Evolutionary conservation across 768 basidiomycete genomes (phyloP), one percentile per base, ranked within the genome.

Genomic region (Tylopilus intermedius): DNA sequence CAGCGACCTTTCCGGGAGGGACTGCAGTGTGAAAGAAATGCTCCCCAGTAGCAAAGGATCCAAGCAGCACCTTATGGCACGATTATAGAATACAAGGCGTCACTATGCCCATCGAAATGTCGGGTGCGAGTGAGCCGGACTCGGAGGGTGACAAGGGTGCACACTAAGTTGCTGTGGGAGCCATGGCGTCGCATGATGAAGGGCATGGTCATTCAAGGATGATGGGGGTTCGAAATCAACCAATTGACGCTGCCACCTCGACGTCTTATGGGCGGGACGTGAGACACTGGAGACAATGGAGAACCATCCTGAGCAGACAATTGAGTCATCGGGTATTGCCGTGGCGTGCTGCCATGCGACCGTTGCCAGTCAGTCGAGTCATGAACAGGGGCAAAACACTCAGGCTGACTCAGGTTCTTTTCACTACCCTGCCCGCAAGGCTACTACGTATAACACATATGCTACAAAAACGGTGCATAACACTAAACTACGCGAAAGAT

Each of bases 61-160:
- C 37, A 35, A 5, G 46, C 26, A 46, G 47, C 47, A 40, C 32
- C 26, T 47, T 30, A 51, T 24, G 44, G 24, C 24, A 42, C 26
- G 10, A 35, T 52, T 49, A n/a, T 42, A 50, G 32, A 67, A 55
- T 62, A 67, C 57, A 65, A 69, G 29, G 60, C 14, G 45, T 60
- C 49, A 21, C 62, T 41, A 59, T 52, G 41, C 49, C 18, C 41
- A 38, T 43, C 32, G 30, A 18, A 27, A 21, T 2, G 30, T 40
- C 35, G 29, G 39, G 15, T n/a, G 32, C 10, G 47, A 45, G 46
- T 2, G 35, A 21, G 26, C 38, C n/a, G 0, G 29, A 46, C 44
- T 18, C 18, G 18, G 18, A 18, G 18, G 18, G 18, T 18, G 41
- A 54, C 41, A 35, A 51, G 21, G 32, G 14, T 21, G 21, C 21